A percentile compares a stretch with the other conserved stretches of the same genome.
Conservation (phyloP, 192 early-diverging fungal genomes). For the Linnemannia exigua region DNA sequence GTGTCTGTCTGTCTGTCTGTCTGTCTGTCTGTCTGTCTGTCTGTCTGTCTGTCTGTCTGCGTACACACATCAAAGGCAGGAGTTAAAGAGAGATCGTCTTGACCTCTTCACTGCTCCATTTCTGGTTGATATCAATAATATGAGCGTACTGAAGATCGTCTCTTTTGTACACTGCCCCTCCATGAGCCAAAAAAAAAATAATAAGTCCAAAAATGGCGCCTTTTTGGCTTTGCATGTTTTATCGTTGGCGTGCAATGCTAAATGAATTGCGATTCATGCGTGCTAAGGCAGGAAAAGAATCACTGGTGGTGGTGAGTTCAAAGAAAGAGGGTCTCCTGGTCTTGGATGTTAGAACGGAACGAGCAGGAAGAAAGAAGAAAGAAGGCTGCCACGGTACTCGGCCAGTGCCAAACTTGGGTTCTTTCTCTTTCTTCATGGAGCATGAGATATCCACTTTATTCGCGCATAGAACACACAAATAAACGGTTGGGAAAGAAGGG, state of each 20-base stretch:
- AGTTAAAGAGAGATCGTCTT: background rate
- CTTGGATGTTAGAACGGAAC: too few relatives aligned
- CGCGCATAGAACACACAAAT: background rate
- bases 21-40: too few relatives aligned
- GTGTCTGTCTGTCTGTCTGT: background rate
- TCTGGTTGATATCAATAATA: background rate
- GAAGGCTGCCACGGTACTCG: background rate
- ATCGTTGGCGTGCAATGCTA: background rate
- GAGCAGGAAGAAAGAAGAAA: background rate
- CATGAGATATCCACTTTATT: background rate
- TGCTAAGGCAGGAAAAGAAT: background rate
- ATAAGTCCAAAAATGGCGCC: background rate
- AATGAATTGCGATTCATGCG: slow-evolving; percentile 8
- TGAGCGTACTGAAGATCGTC: background rate
- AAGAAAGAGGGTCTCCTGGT: too few relatives aligned
- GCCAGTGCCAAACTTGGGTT: background rate
- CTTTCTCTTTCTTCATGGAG: background rate
- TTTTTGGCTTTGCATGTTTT: background rate
- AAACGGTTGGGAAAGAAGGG: background rate
- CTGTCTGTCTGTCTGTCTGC: background rate
- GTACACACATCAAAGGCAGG: background rate
- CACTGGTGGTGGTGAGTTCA: background rate
- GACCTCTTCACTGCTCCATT: background rate
- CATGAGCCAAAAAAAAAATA: background rate
- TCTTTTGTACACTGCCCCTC: background rate